Percentiles rank a stretch among this genome's conserved stretches.
These are phyloP conservation scores for Mucor irregularis DNA, from an alignment of 371 early-diverging fungal genomes.

Conservation along the genomic window DNA sequence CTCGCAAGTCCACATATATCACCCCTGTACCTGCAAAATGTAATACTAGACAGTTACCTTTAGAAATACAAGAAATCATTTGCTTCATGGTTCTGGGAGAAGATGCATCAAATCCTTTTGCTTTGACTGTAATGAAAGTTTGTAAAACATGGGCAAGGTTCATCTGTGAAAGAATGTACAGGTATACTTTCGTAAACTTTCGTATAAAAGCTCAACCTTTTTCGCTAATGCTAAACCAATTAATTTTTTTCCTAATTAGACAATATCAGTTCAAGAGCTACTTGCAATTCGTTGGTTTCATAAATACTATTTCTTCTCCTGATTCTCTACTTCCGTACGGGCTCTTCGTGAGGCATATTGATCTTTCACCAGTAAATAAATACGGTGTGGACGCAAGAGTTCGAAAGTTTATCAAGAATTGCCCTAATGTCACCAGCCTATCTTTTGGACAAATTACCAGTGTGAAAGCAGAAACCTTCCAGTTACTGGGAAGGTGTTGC, in stretches of 20 bases:
- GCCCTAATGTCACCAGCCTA: slow-evolving; percentile 9
- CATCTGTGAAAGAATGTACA: slow-evolving; percentile 17
- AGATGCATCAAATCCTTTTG: slow-evolving; percentile 13
- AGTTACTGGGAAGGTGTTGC: slow-evolving; percentile 13
- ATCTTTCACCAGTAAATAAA: slow-evolving; percentile 21
- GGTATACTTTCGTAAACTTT: too few relatives aligned
- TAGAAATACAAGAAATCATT: slow-evolving; percentile 23
- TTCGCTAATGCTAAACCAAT: not conserved
- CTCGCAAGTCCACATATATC: not conserved
- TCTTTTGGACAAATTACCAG: slow-evolving; percentile 17
- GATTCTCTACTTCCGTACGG: slow-evolving; percentile 10
- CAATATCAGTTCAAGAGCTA: slow-evolving; percentile 13
- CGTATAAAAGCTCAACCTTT: not conserved
- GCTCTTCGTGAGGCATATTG: slow-evolving; percentile 10
- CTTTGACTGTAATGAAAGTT: slow-evolving; percentile 15
- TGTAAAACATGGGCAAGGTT: slow-evolving; percentile 17
- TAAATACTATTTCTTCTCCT: slow-evolving; percentile 9
- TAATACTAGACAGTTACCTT: slow-evolving; percentile 9
- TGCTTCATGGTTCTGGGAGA: slow-evolving; percentile 11
- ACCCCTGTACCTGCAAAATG: slow-evolving; percentile 1
- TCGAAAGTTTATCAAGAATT: slow-evolving; percentile 9
- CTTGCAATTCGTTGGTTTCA: slow-evolving; percentile 23
- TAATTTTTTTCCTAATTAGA: not conserved
- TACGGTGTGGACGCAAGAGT: slow-evolving; percentile 20
- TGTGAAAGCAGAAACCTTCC: slow-evolving; percentile 17